Conservation (phyloP, 2,329 filamentous ascomycete genomes). For the Neofusicoccum sp. region DNA sequence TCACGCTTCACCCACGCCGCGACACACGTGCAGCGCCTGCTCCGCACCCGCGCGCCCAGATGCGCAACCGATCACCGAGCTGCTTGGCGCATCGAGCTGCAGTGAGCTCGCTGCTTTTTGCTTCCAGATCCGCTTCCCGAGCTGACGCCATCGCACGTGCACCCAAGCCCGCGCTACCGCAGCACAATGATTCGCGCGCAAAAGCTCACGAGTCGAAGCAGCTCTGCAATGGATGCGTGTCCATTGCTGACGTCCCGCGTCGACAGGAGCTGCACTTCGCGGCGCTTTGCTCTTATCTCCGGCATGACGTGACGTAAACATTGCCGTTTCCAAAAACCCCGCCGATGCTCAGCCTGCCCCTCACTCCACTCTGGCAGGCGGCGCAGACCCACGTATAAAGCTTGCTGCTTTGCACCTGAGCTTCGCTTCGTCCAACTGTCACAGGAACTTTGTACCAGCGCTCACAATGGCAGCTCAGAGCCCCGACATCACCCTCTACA, state of each 20-base stretch:
- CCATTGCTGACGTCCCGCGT: too few relatives aligned
- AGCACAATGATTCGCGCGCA: too few relatives aligned
- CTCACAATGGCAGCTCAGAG: constrained; percentile 14
- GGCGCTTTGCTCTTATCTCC: neutral
- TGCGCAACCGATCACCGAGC: neutral
- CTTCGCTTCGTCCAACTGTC: neutral
- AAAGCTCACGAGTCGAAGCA: too few relatives aligned
- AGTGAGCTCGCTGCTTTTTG: neutral
- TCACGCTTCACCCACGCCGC: too few relatives aligned
- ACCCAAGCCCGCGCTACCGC: too few relatives aligned
- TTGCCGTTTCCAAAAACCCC: constrained; percentile 15
- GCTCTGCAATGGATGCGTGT: too few relatives aligned
- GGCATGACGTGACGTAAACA: constrained; percentile 5
- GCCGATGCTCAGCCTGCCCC: neutral
- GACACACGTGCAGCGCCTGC: neutral
- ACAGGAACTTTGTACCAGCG: neutral
- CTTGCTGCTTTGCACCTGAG: neutral
- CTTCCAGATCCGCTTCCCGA: too few relatives aligned
- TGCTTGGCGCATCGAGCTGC: neutral
- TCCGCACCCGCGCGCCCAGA: neutral
- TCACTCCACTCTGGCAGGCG: constrained; percentile 1
- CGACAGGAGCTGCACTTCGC: neutral
- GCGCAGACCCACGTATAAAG: constrained; percentile 3
- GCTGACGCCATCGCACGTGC: too few relatives aligned
- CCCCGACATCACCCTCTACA: constrained; percentile 70